These are phyloP conservation scores for Orbilia javanica DNA, from an alignment of 2,329 filamentous ascomycete species.

Conservation along the genomic window DNA sequence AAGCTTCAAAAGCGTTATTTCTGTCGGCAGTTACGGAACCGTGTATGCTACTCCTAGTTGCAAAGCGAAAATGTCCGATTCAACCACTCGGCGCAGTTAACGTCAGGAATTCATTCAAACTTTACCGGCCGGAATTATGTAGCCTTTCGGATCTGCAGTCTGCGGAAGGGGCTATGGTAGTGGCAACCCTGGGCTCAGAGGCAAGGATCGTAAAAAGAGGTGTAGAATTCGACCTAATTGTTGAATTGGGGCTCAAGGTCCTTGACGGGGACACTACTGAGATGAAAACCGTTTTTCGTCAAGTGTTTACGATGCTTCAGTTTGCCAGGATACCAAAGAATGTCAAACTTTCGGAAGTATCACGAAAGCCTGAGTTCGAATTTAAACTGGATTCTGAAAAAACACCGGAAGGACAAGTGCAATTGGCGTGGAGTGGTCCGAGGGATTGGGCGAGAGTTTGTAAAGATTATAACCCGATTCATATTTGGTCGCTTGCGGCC, in stretches of 20 bases:
- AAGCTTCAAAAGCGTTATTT: constrained; percentile 30
- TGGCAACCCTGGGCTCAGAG: constrained; percentile 27
- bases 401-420: background rate
- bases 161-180: constrained; percentile 28
- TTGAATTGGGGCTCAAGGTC: constrained; percentile 19
- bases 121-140: constrained; percentile 44
- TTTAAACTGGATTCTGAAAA: constrained; percentile 14
- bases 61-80: constrained; percentile 42
- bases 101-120: constrained; percentile 39
- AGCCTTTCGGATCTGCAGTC: constrained; percentile 10
- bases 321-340: constrained; percentile 36
- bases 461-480: constrained; percentile 53
- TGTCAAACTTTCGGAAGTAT: constrained; percentile 11
- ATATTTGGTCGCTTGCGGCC: constrained; percentile 42
- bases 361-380: constrained; percentile 20
- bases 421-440: constrained; percentile 15
- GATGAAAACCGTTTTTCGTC: constrained; percentile 34
- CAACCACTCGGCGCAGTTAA: constrained; percentile 49
- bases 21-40: constrained; percentile 40
- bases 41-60: constrained; percentile 40
- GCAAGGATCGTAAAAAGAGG: constrained; percentile 50
- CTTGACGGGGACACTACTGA: background rate
- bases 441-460: constrained; percentile 48
- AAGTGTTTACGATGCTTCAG: constrained; percentile 33
- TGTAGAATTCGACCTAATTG: constrained; percentile 32